phyloP scores from a whole-genome alignment of 2,329 filamentous ascomycete genomes.

The Chrysoporthe cubensis region DNA sequence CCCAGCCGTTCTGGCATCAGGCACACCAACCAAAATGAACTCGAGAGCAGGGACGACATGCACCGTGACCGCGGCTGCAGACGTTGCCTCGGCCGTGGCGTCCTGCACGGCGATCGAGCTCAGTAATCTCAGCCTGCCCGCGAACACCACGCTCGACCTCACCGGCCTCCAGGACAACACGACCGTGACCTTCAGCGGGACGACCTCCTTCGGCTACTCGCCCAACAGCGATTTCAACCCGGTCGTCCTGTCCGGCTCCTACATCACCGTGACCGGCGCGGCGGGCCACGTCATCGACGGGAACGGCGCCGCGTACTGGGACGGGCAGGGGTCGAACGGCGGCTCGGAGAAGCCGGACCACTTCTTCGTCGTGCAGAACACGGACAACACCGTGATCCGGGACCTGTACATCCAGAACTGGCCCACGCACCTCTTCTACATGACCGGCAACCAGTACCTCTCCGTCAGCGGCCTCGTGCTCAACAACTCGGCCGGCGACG shows the following conservation, averaged over 20 bases:
- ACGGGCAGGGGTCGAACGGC: constrained; percentile 27
- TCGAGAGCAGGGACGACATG: constrained; percentile 20
- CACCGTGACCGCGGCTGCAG: constrained; percentile 28
- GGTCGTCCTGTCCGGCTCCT: constrained; percentile 29
- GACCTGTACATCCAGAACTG: constrained; percentile 47
- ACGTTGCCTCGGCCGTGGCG: constrained; percentile 29
- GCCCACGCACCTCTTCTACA: constrained; percentile 48
- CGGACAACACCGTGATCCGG: constrained; percentile 39
- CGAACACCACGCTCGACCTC: constrained; percentile 42
- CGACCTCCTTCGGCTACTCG: constrained; percentile 28
- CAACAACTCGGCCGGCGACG: constrained; percentile 45
- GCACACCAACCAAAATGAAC: constrained; percentile 3
- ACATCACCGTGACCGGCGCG: constrained; percentile 31
- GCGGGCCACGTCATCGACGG: constrained; percentile 30
- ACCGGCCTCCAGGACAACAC: constrained; percentile 39
- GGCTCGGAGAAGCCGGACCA: constrained; percentile 13
- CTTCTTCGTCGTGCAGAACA: constrained; percentile 8
- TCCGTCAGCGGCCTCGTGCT: constrained; percentile 42
- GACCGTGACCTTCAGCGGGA: constrained; percentile 35
- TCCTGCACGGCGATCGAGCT: constrained; percentile 44
- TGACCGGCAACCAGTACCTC: constrained; percentile 42
- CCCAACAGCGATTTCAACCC: constrained; percentile 22
- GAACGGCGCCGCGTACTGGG: constrained; percentile 34
- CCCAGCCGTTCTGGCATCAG: constrained; percentile 11
- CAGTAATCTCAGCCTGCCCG: constrained; percentile 40